Conservation (phyloP, 2,329 filamentous ascomycete genomes). For the Cryphonectria carpinicola region DNA sequence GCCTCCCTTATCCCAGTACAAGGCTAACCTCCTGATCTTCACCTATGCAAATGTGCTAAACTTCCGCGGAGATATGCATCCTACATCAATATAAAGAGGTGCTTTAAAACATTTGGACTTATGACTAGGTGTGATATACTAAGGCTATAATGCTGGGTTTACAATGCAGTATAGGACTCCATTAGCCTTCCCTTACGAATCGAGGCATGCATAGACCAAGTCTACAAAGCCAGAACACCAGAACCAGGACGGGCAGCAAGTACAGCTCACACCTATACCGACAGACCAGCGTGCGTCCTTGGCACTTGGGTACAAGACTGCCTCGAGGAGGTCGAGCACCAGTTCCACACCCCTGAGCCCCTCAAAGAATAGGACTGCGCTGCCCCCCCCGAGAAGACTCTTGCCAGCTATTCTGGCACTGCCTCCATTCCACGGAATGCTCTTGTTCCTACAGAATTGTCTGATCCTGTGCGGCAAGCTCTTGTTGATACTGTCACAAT, state of each 20-base stretch:
- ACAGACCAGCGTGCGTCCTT: not conserved
- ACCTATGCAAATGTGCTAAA: not conserved
- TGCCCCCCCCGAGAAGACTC: too few relatives aligned
- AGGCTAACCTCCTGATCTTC: not conserved
- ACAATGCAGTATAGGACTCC: not conserved
- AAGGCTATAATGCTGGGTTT: too few relatives aligned
- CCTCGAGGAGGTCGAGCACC: not conserved
- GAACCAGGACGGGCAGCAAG: not conserved
- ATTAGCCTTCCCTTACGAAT: not conserved
- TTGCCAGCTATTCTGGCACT: too few relatives aligned
- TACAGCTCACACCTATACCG: not conserved
- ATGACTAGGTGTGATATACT: not conserved
- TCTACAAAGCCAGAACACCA: not conserved
- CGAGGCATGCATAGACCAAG: not conserved
- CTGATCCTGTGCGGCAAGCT: too few relatives aligned
- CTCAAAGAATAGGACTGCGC: too few relatives aligned
- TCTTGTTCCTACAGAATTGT: too few relatives aligned
- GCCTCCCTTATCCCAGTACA: not conserved
- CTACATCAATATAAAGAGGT: not conserved
- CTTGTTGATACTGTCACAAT: too few relatives aligned
- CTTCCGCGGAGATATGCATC: not conserved
- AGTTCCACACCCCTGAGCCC: too few relatives aligned
- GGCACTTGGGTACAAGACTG: not conserved
- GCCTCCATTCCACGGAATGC: too few relatives aligned
- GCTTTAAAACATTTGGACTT: fast-evolving